Evolutionary conservation across 2,329 filamentous ascomycete species (phyloP).

Genomic region (Microdochium trichocladiopsis): DNA sequence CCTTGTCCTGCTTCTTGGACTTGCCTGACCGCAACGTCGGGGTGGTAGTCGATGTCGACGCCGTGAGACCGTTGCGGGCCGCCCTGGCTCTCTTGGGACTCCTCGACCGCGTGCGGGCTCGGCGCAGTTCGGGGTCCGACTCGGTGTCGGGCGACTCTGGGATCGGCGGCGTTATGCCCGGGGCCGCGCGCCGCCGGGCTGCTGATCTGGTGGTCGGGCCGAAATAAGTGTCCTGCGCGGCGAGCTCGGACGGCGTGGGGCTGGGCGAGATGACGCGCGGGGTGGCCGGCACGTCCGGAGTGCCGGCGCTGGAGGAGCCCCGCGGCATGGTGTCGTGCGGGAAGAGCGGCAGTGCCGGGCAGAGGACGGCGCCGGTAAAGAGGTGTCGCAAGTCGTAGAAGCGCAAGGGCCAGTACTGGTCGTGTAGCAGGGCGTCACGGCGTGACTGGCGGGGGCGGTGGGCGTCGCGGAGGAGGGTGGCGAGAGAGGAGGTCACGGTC

Average conservation of each 20-base stretch:
- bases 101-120: conserved; percentile 64
- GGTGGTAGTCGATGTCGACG: conserved; percentile 39
- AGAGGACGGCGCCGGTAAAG: conserved; percentile 48
- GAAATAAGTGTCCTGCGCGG: conserved; percentile 55
- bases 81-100: conserved; percentile 50
- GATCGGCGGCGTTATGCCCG: conserved; percentile 30
- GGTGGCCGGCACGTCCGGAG: conserved; percentile 59
- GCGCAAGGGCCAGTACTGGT: conserved; percentile 37
- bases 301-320: neutral
- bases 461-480: conserved; percentile 11
- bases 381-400: conserved; percentile 40
- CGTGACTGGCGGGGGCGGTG: conserved; percentile 30
- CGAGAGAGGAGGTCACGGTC: conserved; percentile 22
- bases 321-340: conserved; percentile 23
- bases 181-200: conserved; percentile 47
- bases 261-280: conserved; percentile 88
- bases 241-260: conserved; percentile 59
- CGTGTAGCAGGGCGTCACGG: conserved; percentile 45
- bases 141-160: conserved; percentile 50
- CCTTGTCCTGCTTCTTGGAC: conserved; percentile 17
- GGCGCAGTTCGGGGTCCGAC: conserved; percentile 43
- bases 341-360: conserved; percentile 54
- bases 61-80: conserved; percentile 45
- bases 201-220: conserved; percentile 74
- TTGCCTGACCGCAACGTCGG: conserved; percentile 16